Evolutionary conservation across 805 yeast species (phyloP), one percentile per base, ranked within the genome.

Genomic region (Komagataella ulmi): DNA sequence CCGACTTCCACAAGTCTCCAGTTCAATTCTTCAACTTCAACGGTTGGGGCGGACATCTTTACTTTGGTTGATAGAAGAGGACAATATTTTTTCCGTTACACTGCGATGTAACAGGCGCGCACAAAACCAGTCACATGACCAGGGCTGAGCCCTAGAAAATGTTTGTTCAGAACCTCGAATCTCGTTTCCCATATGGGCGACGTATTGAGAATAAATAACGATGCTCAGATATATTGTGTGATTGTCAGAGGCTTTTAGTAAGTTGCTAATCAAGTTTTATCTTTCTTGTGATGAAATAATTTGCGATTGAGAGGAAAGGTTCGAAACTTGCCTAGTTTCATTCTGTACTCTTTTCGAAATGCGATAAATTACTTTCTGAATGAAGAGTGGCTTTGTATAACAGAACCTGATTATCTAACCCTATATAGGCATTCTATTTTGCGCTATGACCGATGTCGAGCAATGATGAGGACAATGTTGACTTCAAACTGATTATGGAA

Each of bases 1-100:
- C 99, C 99, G 72, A 90, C 87, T 83, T 91, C 97, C 74, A 93
- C 99, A 71, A 81, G 83, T 87, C 97, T 88, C 98, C 98, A 93
- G 91, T 87, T 87, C 74, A 96, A 80, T 73, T 96, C 87, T 80
- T 88, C 85, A 75, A 93, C 93, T 30, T 30, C 40, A 30, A 30
- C 40, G 40, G 40, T 30, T 30, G 40, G 72, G 40, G 40, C 40
- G 40, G 85, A 75, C 71, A 87, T 80, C 87, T 30, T 30, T 30
- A 30, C 40, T 30, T 30, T 30, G 14, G 40, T 30, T 30, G 40
- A 30, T 30, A 14, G 40, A 30, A 30, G n/a, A 30, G 40, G 40
- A 30, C 40, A 8, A 8, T 30, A 10, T 30, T 30, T 81, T 80
- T 68, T 65, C 68, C 63, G 54, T 47, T 58, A 24, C 49, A 21